A percentile compares a stretch with the other conserved stretches of the same genome.
Conservation (phyloP, 257 asterid genomes). For the Plantago major region DNA sequence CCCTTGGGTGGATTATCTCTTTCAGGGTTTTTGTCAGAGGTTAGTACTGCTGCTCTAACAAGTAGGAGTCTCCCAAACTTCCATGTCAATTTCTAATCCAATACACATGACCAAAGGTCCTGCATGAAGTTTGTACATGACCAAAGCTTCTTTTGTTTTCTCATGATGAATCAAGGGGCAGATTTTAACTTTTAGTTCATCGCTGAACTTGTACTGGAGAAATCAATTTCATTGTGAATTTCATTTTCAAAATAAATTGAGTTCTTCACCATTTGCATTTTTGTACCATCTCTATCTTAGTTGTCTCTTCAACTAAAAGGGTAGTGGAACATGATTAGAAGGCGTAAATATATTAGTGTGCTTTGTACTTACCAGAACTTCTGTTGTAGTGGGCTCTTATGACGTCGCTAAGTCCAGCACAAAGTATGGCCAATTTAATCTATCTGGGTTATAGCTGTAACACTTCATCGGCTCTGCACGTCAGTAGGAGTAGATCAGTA, state of each 20-base stretch:
- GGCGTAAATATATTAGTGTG: neutral
- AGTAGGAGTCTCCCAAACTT: too few relatives aligned
- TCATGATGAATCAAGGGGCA: too few relatives aligned
- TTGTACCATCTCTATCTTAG: too few relatives aligned
- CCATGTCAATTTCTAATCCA: neutral
- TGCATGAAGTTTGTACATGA: too few relatives aligned
- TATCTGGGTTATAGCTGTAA: slow-evolving; percentile 80
- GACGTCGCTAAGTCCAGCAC: slow-evolving; percentile 84
- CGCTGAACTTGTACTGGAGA: too few relatives aligned
- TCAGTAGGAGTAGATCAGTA: slow-evolving; percentile 68
- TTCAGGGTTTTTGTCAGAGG: slow-evolving; percentile 90
- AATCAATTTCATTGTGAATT: too few relatives aligned
- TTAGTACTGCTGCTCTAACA: slow-evolving; percentile 30
- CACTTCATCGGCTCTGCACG: slow-evolving; percentile 70
- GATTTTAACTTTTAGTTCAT: too few relatives aligned
- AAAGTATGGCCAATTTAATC: slow-evolving; percentile 85
- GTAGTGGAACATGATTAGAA: neutral
- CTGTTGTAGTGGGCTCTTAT: slow-evolving; percentile 92
- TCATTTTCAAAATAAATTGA: too few relatives aligned
- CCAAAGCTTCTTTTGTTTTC: too few relatives aligned
- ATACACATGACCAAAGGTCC: slow-evolving; percentile 1
- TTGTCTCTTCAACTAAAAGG: too few relatives aligned
- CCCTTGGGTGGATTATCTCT: slow-evolving; percentile 71
- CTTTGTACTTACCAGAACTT: slow-evolving; percentile 31
- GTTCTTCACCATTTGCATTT: too few relatives aligned